Conservation (phyloP, 768 basidiomycete genomes). For the Lyophyllum decastes region DNA sequence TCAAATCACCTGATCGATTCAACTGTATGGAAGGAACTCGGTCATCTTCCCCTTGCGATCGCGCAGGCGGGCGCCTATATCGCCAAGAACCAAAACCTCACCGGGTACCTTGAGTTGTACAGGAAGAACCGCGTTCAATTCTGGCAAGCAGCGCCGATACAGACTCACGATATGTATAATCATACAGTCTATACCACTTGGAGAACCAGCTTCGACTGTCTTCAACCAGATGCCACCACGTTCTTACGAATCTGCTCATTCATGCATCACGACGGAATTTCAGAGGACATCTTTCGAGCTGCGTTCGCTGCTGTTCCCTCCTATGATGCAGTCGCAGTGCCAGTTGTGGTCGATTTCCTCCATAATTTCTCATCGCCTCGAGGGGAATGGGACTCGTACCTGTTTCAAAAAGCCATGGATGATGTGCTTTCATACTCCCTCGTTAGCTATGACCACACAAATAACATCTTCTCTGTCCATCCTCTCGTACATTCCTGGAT, state of each 20-base stretch:
- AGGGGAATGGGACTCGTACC: not conserved
- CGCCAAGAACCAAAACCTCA: not conserved
- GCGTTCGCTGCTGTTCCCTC: not conserved
- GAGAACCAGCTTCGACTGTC: not conserved
- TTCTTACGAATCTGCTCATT: too few relatives aligned
- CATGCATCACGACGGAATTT: not conserved
- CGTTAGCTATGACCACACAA: not conserved
- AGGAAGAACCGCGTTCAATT: not conserved
- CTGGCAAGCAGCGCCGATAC: not conserved
- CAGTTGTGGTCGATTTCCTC: not conserved
- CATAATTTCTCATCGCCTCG: not conserved
- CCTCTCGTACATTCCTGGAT: not conserved
- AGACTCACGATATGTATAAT: not conserved
- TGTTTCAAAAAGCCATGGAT: not conserved
- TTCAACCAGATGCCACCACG: not conserved
- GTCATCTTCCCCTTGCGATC: constrained; percentile 1
- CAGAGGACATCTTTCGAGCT: not conserved
- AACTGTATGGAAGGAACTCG: not conserved
- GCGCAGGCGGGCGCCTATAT: constrained; percentile 3
- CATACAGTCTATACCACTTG: not conserved
- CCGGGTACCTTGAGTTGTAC: not conserved
- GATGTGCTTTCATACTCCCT: not conserved
- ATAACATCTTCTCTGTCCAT: too few relatives aligned
- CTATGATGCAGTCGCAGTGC: not conserved
- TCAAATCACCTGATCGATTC: not conserved